Conservation (phyloP, 2,329 filamentous ascomycete genomes). For the Grosmannia clavigera region DNA sequence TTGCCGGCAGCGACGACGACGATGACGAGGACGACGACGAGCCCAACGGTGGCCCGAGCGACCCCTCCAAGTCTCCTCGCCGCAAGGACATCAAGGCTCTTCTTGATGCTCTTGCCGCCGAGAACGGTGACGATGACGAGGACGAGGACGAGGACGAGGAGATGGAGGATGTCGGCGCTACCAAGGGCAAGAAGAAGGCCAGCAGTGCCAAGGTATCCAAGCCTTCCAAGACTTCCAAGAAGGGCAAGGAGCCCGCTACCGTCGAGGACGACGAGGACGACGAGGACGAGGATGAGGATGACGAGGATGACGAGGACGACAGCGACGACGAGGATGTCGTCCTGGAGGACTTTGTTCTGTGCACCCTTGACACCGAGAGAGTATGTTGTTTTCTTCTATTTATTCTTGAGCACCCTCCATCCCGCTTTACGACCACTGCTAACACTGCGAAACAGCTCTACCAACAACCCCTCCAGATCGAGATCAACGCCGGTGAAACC, state of each 20-base stretch:
- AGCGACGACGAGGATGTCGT: slow-evolving; percentile 48
- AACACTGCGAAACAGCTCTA: slow-evolving; percentile 51
- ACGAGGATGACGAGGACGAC: slow-evolving; percentile 33
- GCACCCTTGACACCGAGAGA: slow-evolving; percentile 86
- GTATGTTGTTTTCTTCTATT: slow-evolving; percentile 39
- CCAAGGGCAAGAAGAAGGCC: slow-evolving; percentile 16
- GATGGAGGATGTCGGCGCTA: slow-evolving; percentile 33
- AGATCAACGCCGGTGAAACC: slow-evolving; percentile 74
- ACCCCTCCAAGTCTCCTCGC: slow-evolving; percentile 73
- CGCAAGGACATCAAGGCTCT: slow-evolving; percentile 68
- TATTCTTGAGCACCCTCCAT: background rate
- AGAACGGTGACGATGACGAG: slow-evolving; percentile 47
- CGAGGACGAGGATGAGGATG: slow-evolving; percentile 31
- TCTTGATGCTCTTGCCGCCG: slow-evolving; percentile 50
- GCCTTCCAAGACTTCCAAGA: slow-evolving; percentile 5
- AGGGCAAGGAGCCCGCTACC: slow-evolving; percentile 14
- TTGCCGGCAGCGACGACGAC: slow-evolving; percentile 35
- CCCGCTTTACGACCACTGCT: background rate
- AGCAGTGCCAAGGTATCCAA: slow-evolving; percentile 1
- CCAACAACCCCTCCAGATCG: slow-evolving; percentile 92
- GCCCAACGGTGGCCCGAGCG: slow-evolving; percentile 79
- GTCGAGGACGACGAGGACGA: slow-evolving; percentile 10
- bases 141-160: slow-evolving; percentile 35
- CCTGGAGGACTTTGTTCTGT: slow-evolving; percentile 83
- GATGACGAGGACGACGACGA: slow-evolving; percentile 53